These are phyloP conservation scores for Aspergillus fumigatus DNA, from an alignment of 2,329 filamentous ascomycete genomes.

Conservation along the genomic window DNA sequence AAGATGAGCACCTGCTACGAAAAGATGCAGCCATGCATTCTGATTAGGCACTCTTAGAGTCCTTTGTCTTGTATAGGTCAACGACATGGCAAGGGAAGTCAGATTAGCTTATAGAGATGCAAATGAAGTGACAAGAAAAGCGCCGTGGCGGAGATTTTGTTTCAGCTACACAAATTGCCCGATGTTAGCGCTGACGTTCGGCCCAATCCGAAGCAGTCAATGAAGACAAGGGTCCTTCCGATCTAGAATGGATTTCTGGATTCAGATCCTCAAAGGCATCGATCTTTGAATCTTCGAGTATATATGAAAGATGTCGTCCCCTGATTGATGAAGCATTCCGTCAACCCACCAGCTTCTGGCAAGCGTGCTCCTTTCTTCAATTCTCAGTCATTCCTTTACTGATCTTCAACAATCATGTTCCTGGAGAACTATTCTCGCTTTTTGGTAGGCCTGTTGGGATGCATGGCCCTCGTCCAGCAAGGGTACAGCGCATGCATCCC, in stretches of 20 bases:
- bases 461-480: not conserved
- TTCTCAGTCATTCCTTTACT: not conserved
- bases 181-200: not conserved
- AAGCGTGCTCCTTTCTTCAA: not conserved
- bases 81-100: too few species aligned
- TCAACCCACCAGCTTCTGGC: not conserved
- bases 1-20: not conserved
- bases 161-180: not conserved
- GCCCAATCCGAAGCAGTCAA: too few species aligned
- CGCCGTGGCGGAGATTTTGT: not conserved
- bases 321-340: not conserved
- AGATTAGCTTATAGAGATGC: too few species aligned
- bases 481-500: not conserved
- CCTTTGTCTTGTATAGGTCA: not conserved
- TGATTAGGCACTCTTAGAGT: not conserved
- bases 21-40: not conserved
- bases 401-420: not conserved
- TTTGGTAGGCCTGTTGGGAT: not conserved
- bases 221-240: not conserved
- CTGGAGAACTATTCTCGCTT: not conserved
- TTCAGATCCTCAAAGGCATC: not conserved
- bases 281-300: not conserved
- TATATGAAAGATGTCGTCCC: not conserved
- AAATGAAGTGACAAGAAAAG: not conserved
- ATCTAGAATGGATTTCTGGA: not conserved